Evolutionary conservation across 441 rosid genomes (phyloP).

Genomic region (Breynia disticha): DNA sequence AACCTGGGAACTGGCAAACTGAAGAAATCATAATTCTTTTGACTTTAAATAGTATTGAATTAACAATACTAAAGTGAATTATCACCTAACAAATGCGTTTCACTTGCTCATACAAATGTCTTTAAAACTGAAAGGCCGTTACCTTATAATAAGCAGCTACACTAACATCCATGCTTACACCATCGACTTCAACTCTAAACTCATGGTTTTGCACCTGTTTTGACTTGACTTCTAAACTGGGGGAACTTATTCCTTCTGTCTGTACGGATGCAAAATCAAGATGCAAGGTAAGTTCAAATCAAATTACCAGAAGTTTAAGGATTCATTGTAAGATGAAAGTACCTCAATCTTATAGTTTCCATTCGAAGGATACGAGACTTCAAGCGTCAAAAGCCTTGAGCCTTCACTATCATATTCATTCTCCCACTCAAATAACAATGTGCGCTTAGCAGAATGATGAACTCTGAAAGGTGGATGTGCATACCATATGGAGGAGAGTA

Average conservation of each 20-base stretch:
- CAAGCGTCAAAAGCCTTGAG: slow-evolving; percentile 35
- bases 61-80: too few relatives aligned
- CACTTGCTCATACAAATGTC: too few relatives aligned
- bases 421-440: slow-evolving; percentile 73
- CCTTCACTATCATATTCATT: slow-evolving; percentile 38
- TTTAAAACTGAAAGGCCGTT: neutral
- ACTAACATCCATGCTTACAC: slow-evolving; percentile 42
- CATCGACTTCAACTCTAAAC: slow-evolving; percentile 60
- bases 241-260: slow-evolving; percentile 39
- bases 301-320: slow-evolving; percentile 9
- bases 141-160: slow-evolving; percentile 63
- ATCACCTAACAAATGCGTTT: too few relatives aligned
- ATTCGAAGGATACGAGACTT: slow-evolving; percentile 41
- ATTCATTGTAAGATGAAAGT: slow-evolving; percentile 18
- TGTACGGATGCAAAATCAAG: slow-evolving; percentile 18
- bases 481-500: slow-evolving; percentile 60
- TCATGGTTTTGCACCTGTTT: slow-evolving; percentile 32
- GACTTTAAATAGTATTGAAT: too few relatives aligned
- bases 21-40: too few relatives aligned
- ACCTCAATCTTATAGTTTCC: slow-evolving; percentile 71
- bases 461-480: slow-evolving; percentile 77
- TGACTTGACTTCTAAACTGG: slow-evolving; percentile 44
- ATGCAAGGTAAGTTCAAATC: slow-evolving; percentile 6
- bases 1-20: too few relatives aligned
- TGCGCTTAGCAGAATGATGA: slow-evolving; percentile 51